Conservation (phyloP, 2,329 filamentous ascomycete species). For the Neobulgaria alba region DNA sequence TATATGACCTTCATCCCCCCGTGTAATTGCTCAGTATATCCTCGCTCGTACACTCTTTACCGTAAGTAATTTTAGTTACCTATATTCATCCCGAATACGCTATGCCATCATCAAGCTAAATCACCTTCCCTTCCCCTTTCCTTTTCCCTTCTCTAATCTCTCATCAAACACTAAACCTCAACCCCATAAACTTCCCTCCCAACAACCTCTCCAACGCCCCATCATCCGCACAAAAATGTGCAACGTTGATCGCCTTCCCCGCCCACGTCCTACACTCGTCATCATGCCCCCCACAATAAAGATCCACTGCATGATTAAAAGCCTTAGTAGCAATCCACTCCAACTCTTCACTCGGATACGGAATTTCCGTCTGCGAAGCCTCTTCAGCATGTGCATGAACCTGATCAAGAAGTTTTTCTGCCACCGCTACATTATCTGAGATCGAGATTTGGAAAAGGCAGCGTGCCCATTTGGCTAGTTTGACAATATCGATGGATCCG, state of each 20-base stretch:
- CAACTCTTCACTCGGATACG: constrained; percentile 59
- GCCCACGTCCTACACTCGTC: constrained; percentile 40
- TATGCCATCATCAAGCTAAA: no score
- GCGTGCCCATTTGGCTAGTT: constrained; percentile 68
- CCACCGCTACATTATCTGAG: constrained; percentile 39
- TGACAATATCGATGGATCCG: constrained; percentile 41
- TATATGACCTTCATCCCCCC: no score
- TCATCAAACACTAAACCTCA: constrained; percentile 23
- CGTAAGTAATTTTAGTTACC: no score
- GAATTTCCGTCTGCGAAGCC: constrained; percentile 34
- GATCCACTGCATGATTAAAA: constrained; percentile 64
- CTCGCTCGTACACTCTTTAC: no score
- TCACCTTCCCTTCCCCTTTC: not conserved
- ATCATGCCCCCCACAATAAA: constrained; percentile 48
- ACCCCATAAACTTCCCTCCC: constrained; percentile 21
- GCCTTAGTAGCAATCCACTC: constrained; percentile 65
- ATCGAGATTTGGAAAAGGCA: constrained; percentile 66
- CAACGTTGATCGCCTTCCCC: constrained; percentile 27
- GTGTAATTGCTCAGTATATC: no score
- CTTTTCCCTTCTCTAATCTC: not conserved
- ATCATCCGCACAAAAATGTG: constrained; percentile 24
- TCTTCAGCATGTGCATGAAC: constrained; percentile 45
- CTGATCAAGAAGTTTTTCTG: constrained; percentile 56
- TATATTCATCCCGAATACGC: no score
- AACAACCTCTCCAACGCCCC: constrained; percentile 23